Base-by-base conservation (phyloP, 192 early-diverging fungal genomes). In the Coemansia sp. region DNA sequence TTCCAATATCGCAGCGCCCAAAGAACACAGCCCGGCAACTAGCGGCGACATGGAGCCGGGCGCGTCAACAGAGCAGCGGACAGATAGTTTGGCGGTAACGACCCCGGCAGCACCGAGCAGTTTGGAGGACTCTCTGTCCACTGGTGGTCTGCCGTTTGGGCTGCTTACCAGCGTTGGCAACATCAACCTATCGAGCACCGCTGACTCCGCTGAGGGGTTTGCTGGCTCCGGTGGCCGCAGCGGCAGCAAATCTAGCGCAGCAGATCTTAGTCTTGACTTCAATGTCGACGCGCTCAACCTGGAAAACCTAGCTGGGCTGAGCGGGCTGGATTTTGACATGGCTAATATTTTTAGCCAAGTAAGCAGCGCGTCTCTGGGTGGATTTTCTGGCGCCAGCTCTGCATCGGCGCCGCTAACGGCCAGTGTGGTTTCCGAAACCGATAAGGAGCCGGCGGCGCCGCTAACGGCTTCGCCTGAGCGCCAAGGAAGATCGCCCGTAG, bases 201-300 rank as follows among this genome's bases (percentile, higher is more conserved):
- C 48, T 18, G 48, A 38, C 14, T 35, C 22, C 19, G 11, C 48
- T 51, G 47, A 11, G 14, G 13, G n/a, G n/a, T n/a, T n/a, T n/a
- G n/a, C n/a, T n/a, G n/a, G 32, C 50, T 23, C 11, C 19, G 40
- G 9, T 18, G 7, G 37, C 14, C 7, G n/a, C n/a, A 37, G 29
- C 29, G 18, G 15, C 14, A 27, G 61, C 14, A 32, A 22, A 22
- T 9, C 26, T 13, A 47, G 45, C 27, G 48, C 36, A 0, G 14
- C 53, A 7, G 58, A 38, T 14, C 39, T 62, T 6, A 47, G 35
- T 14, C 46, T 77, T 23, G 67, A 61, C 4, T 77, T 77, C 26
- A 77, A 65, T 34, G 62, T 77, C 22, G 66, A 77, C 25, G 47
- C 58, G 30, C 62, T 77, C 14, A 77, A 77, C 47, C 47, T 77